Conservation (phyloP, 331 rosid genomes). For the Rhamnella rubrinervis region DNA sequence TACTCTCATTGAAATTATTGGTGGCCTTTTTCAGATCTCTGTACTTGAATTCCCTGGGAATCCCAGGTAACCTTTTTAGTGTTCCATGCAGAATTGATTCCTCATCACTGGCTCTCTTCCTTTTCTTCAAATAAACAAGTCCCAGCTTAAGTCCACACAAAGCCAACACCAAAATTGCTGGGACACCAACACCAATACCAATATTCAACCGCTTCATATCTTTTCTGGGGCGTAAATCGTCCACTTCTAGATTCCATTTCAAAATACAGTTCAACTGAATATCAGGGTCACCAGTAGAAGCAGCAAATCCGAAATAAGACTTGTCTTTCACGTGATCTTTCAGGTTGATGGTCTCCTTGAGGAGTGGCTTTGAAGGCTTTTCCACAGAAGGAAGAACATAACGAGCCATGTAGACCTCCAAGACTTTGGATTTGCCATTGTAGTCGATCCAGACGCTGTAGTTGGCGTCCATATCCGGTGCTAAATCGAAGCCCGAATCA, state of each 20-base stretch:
- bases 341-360: slow-evolving; percentile 33
- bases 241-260: slow-evolving; percentile 39
- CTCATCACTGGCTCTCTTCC: slow-evolving; percentile 19
- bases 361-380: slow-evolving; percentile 33
- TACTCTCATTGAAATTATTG: slow-evolving; percentile 39
- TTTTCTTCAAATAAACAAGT: slow-evolving; percentile 26
- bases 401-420: slow-evolving; percentile 42
- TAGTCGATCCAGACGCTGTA: slow-evolving; percentile 39
- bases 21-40: slow-evolving; percentile 47
- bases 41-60: slow-evolving; percentile 48
- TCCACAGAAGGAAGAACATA: background rate
- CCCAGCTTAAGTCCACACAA: slow-evolving; percentile 22
- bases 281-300: slow-evolving; percentile 39
- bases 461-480: background rate
- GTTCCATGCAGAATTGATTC: slow-evolving; percentile 30
- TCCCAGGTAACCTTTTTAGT: slow-evolving; percentile 44
- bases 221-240: slow-evolving; percentile 13
- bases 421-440: slow-evolving; percentile 28
- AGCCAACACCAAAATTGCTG: slow-evolving; percentile 8
- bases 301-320: slow-evolving; percentile 46
- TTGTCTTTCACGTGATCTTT: slow-evolving; percentile 15
- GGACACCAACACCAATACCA: slow-evolving; percentile 31
- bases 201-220: slow-evolving; percentile 28
- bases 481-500: slow-evolving; percentile 23
- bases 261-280: slow-evolving; percentile 38